Base-by-base conservation (phyloP, 164 flowering plant species). In the Malania oleifera region DNA sequence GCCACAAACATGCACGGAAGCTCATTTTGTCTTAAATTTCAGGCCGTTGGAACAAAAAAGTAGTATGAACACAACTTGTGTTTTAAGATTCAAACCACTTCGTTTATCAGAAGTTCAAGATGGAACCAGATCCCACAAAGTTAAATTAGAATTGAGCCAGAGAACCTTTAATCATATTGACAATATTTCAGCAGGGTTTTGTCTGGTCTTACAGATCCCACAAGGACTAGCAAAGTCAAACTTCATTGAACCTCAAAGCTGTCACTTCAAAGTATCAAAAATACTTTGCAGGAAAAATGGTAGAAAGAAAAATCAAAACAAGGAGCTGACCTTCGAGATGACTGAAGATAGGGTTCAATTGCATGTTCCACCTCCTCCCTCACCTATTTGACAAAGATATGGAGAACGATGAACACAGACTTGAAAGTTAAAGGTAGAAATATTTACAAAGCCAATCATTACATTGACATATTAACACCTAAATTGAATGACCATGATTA, bases 341-440 rank as follows among this genome's bases (percentile, higher is more conserved):
- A 50, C 49, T 55, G 64, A 18, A 56, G n/a, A 52, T 27, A 39
- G 19, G 11, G 29, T 2, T 14, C 52, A 23, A 80, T 19, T 13
- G 23, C 67, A 45, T 56, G 71, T 44, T 83, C 80, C 52, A 80
- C 68, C 68, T 70, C 87, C 69, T 86, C 82, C 28, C 77, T 71
- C 62, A 83, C 82, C 92, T 86, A 64, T 52, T 29, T 15, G 60
- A 60, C 46, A 61, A 34, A 62, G 56, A 62, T 35, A 58, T 5
- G 23, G 19, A 18, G 46, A 27, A 48, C 10, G 52, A 14, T 63
- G 18, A 39, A 26, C 19, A 43, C 27, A 55, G 23, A 48, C 27
- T 19, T 27, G 3, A 44, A 44, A 44, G 13, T 22, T n/a, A 39
- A 20, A 20, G 57, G 29, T 52, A 3, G 12, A 51, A 25, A 56